Conservation (phyloP, 306 rosid genomes). For the Oemleria cerasiformis region DNA sequence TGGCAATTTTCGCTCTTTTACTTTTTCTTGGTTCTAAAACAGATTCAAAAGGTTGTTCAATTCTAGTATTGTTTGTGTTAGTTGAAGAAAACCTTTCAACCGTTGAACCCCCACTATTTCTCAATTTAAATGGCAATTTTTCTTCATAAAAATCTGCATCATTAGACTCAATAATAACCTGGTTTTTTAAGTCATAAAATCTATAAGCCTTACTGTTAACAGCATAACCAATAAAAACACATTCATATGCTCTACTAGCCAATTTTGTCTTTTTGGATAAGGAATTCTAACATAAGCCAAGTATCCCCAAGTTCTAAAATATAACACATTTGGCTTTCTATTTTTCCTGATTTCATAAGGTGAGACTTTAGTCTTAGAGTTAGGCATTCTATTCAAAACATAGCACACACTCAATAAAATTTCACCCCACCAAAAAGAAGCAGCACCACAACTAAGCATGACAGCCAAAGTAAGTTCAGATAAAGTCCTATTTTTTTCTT, state of each 20-base stretch:
- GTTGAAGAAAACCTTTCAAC: not conserved
- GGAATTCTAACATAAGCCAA: not conserved
- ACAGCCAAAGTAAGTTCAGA: not conserved
- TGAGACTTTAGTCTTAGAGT: not conserved
- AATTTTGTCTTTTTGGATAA: not conserved
- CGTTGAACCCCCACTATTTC: not conserved
- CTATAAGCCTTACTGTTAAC: conserved; percentile 2
- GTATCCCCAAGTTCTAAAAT: conserved; percentile 13
- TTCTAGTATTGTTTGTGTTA: not conserved
- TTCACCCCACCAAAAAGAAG: not conserved
- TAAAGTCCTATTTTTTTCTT: not conserved
- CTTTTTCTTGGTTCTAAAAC: not conserved
- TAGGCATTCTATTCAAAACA: not conserved
- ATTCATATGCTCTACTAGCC: not conserved
- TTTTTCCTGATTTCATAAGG: not conserved
- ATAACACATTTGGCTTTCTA: not conserved
- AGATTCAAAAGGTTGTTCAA: not conserved
- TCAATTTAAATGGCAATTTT: not conserved
- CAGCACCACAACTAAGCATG: not conserved
- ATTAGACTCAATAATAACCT: not conserved
- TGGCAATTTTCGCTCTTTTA: not conserved
- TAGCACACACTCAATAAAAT: not conserved
- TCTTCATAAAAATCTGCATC: conserved; percentile 2
- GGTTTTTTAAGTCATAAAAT: not conserved
- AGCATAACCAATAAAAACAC: conserved; percentile 11